A percentile compares a stretch with the other conserved stretches of the same genome.
Evolutionary conservation across 805 yeast species (phyloP).

Genomic region (Sugiyamaella lignohabitans): DNA sequence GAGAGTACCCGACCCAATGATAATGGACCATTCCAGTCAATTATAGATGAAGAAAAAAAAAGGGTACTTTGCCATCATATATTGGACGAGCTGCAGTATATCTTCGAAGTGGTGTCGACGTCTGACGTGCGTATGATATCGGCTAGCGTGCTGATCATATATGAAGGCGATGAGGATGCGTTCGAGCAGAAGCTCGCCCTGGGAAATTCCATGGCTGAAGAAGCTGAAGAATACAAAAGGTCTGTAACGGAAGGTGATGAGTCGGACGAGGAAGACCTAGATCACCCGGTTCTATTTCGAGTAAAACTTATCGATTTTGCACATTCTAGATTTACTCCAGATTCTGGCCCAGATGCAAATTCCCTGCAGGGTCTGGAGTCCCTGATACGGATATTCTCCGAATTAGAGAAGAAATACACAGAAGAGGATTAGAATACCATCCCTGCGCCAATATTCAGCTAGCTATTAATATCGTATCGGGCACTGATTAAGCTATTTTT

Average conservation of each 20-base stretch:
- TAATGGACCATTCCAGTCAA: background rate
- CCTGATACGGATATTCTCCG: conserved; percentile 4
- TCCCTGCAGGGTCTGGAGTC: conserved; percentile 51
- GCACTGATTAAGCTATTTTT: no score
- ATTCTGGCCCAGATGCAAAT: conserved; percentile 66
- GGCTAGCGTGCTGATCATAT: conserved; percentile 65
- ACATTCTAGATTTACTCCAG: conserved; percentile 61
- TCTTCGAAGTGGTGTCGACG: conserved; percentile 58
- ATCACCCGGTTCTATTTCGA: conserved; percentile 43
- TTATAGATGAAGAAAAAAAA: conserved; percentile 13
- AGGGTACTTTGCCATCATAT: conserved; percentile 37
- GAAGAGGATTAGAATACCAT: background rate
- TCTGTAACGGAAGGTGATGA: conserved; percentile 24
- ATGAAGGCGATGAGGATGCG: conserved; percentile 55
- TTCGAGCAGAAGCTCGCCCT: conserved; percentile 42
- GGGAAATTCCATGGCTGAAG: conserved; percentile 32
- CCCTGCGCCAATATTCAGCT: no score
- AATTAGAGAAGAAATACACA: conserved; percentile 1
- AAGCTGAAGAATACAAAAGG: conserved; percentile 19
- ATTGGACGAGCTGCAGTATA: conserved; percentile 52
- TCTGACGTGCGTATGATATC: conserved; percentile 62
- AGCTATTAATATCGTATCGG: no score
- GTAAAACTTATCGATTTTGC: conserved; percentile 84
- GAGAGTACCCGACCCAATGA: background rate
- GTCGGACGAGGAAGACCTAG: conserved; percentile 19